These are phyloP conservation scores for Microdochium nivale DNA, from an alignment of 2,329 filamentous ascomycete species.

Conservation along the genomic window DNA sequence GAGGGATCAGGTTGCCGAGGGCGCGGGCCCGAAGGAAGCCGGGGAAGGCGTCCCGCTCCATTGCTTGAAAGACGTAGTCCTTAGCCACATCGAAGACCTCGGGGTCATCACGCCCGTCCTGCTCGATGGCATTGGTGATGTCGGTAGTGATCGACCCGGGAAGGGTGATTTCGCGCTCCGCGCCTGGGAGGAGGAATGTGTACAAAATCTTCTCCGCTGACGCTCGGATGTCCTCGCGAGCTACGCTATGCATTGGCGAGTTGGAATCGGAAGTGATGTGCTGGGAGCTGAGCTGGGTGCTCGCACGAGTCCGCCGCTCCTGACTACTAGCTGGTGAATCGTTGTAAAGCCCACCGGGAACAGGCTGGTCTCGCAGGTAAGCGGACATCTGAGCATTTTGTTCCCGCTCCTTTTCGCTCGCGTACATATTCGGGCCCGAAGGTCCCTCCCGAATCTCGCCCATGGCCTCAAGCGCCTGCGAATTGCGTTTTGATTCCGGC, in stretches of 20 bases:
- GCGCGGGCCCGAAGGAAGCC: constrained; percentile 94
- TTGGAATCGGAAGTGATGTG: constrained; percentile 65
- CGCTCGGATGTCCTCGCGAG: constrained; percentile 81
- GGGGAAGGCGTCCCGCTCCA: constrained; percentile 98
- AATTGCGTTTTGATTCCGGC: constrained; percentile 73
- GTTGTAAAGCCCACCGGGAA: constrained; percentile 33
- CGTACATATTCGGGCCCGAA: constrained; percentile 53
- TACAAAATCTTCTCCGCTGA: constrained; percentile 99
- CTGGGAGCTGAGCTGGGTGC: constrained; percentile 48
- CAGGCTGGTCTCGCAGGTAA: constrained; percentile 64
- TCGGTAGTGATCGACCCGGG: constrained; percentile 79
- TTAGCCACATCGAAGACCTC: constrained; percentile 97
- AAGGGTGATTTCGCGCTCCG: constrained; percentile 91
- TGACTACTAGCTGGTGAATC: constrained; percentile 46
- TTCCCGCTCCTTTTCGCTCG: constrained; percentile 63
- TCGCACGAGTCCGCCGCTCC: constrained; percentile 32
- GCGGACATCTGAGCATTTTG: constrained; percentile 87
- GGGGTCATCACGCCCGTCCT: constrained; percentile 85
- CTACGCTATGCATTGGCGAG: constrained; percentile 75
- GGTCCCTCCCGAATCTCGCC: constrained; percentile 56
- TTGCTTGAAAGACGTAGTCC: constrained; percentile 98
- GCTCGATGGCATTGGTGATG: constrained; percentile 82
- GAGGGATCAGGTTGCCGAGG: constrained; percentile 87
- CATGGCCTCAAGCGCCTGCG: constrained; percentile 64
- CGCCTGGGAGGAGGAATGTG: constrained; percentile 89